These are phyloP conservation scores for Alternaria arborescens DNA, from an alignment of 2,329 filamentous ascomycete genomes.

Conservation along the genomic window DNA sequence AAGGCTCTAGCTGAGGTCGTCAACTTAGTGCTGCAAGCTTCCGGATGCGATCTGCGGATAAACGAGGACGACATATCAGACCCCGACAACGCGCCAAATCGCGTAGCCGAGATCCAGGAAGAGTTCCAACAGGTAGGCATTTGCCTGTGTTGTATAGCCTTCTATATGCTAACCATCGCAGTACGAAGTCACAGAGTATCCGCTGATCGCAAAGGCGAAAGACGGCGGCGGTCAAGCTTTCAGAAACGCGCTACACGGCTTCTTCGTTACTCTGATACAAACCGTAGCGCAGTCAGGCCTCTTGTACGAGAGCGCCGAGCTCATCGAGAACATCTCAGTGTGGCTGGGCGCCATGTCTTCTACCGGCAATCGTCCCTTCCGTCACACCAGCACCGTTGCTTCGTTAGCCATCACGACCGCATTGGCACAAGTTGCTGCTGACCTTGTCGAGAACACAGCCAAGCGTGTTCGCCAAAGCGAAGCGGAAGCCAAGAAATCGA, in stretches of 20 bases:
- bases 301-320: conserved; percentile 76
- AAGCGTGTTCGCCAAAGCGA: conserved; percentile 82
- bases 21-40: conserved; percentile 70
- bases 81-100: conserved; percentile 82
- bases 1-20: conserved; percentile 65
- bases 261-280: conserved; percentile 79
- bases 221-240: conserved; percentile 80
- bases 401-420: conserved; percentile 81
- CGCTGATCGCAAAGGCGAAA: conserved; percentile 83
- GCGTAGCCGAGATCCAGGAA: conserved; percentile 84
- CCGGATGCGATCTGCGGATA: conserved; percentile 82
- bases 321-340: conserved; percentile 87
- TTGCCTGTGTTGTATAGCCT: background rate
- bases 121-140: conserved; percentile 78
- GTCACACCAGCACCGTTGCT: conserved; percentile 90
- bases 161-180: conserved; percentile 43
- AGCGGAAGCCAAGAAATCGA: conserved; percentile 75
- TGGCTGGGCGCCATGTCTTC: conserved; percentile 95
- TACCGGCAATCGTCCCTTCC: conserved; percentile 84
- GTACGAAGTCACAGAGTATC: conserved; percentile 87
- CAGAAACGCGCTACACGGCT: conserved; percentile 77
- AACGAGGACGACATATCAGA: conserved; percentile 86
- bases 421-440: conserved; percentile 75
- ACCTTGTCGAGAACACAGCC: conserved; percentile 75
- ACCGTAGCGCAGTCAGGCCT: conserved; percentile 83